phyloP scores from a whole-genome alignment of 306 rosid species.

The Castanea sativa region DNA sequence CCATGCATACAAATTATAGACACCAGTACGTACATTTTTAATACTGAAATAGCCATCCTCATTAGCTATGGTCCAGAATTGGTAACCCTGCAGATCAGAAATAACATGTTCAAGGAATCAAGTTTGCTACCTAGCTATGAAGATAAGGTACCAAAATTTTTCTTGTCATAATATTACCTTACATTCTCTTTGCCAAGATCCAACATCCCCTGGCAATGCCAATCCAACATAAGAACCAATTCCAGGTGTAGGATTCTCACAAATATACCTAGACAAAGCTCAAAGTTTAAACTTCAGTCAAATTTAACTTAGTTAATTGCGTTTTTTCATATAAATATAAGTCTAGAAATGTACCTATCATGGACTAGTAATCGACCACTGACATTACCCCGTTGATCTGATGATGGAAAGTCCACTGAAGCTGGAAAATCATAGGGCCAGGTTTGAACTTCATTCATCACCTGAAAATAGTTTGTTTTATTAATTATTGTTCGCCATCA shows the following conservation, averaged over 20 bases:
- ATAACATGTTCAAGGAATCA: background rate
- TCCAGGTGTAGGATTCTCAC: constrained; percentile 42
- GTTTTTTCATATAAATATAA: background rate
- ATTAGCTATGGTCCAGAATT: constrained; percentile 77
- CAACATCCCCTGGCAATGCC: constrained; percentile 80
- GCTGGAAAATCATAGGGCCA: constrained; percentile 89
- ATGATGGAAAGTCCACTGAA: constrained; percentile 52
- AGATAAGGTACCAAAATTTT: background rate
- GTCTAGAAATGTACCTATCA: constrained; percentile 43
- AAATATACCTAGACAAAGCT: constrained; percentile 37
- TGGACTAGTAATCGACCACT: constrained; percentile 60
- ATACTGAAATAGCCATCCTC: constrained; percentile 63
- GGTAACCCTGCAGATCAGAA: constrained; percentile 59
- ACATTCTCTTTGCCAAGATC: constrained; percentile 92
- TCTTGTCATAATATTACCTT: constrained; percentile 49
- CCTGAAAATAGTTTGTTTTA: constrained; percentile 32
- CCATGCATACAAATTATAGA: constrained; percentile 73
- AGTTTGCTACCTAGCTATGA: background rate
- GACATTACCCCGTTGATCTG: constrained; percentile 67
- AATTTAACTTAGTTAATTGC: background rate
- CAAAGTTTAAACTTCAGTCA: background rate
- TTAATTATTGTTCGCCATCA: background rate
- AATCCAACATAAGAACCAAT: constrained; percentile 71
- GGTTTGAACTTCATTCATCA: constrained; percentile 65
- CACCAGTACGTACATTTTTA: constrained; percentile 42